phyloP scores from a whole-genome alignment of 257 asterid genomes.

The Nicotiana knightiana region DNA sequence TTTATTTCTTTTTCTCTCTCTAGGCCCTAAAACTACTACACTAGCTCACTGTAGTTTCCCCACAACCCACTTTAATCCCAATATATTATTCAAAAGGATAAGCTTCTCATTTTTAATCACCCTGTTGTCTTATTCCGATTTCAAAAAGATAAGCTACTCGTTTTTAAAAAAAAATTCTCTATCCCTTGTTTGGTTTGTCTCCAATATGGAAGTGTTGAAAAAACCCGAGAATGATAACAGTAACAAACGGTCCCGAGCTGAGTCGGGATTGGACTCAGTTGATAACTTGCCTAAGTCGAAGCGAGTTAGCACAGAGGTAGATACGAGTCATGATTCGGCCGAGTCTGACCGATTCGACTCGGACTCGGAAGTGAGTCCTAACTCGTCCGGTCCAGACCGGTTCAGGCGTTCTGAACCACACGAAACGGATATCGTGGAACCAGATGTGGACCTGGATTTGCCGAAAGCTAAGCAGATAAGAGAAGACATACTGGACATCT shows the following conservation, averaged over 20 bases:
- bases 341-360: conserved; percentile 7
- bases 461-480: conserved; percentile 10
- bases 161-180: not conserved
- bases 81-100: not conserved
- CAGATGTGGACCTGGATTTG: conserved; percentile 6
- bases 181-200: not conserved
- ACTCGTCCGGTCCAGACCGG: not conserved
- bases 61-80: not conserved
- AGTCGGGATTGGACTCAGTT: conserved; percentile 14
- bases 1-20: not conserved
- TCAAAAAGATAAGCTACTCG: not conserved
- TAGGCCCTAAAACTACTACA: not conserved
- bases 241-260: conserved; percentile 27
- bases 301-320: not conserved
- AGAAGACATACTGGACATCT: conserved; percentile 30
- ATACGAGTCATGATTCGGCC: not conserved
- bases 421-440: not conserved
- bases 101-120: not conserved
- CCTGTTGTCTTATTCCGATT: not conserved
- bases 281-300: conserved; percentile 15
- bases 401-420: not conserved
- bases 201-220: not conserved
- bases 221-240: not conserved
- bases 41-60: not conserved
- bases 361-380: not conserved